Conservation (phyloP, 2,329 filamentous ascomycete genomes). For the Pleurostoma richardsiae region DNA sequence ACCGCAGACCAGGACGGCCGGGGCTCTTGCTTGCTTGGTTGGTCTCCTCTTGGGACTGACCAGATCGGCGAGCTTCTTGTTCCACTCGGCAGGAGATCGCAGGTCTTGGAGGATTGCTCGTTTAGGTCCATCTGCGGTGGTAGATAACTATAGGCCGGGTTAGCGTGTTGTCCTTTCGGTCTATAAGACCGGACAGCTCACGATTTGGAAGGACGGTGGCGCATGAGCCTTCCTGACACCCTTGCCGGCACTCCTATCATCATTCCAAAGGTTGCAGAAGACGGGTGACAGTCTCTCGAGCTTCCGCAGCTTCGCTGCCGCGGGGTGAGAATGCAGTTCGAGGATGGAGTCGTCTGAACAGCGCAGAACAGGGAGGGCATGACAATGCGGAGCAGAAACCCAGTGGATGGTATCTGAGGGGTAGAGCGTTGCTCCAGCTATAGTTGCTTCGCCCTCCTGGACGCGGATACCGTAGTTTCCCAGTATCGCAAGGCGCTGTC, state of each 20-base stretch:
- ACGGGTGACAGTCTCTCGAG: constrained; percentile 60
- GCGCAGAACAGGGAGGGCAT: constrained; percentile 64
- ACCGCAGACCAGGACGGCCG: constrained; percentile 57
- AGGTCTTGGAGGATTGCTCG: constrained; percentile 47
- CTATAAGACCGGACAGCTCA: constrained; percentile 19
- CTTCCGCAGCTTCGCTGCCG: constrained; percentile 39
- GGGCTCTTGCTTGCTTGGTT: constrained; percentile 26
- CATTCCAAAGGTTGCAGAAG: constrained; percentile 63
- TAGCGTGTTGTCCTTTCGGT: constrained; percentile 5
- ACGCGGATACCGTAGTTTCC: constrained; percentile 66
- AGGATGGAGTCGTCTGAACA: constrained; percentile 44
- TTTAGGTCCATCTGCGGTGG: constrained; percentile 46
- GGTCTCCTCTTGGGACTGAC: constrained; percentile 22
- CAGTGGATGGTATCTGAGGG: constrained; percentile 41
- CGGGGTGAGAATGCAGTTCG: constrained; percentile 51
- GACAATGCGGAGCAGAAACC: constrained; percentile 63
- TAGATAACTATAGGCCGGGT: constrained; percentile 38
- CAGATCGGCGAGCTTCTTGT: constrained; percentile 49
- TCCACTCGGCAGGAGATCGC: constrained; percentile 54
- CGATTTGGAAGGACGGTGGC: constrained; percentile 42
- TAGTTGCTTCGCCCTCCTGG: constrained; percentile 53
- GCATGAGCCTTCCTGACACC: constrained; percentile 5
- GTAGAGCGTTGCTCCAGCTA: constrained; percentile 60
- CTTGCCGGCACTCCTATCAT: constrained; percentile 19
- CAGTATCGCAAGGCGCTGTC: constrained; percentile 54